phyloP scores from a whole-genome alignment of 2,329 filamentous ascomycete species.

The Cercospora canescens region DNA sequence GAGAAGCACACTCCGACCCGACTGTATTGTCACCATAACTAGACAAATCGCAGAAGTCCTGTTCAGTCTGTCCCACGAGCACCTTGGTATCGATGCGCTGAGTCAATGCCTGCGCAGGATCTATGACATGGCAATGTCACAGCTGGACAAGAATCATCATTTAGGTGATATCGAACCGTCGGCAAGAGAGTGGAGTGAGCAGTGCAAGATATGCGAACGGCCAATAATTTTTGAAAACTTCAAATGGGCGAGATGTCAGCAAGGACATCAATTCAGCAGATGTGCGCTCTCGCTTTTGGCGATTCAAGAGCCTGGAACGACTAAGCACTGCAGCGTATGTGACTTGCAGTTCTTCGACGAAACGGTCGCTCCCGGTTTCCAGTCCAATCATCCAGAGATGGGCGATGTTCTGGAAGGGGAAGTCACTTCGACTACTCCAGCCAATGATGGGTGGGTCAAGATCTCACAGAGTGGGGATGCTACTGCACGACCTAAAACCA shows the following conservation, averaged over 20 bases:
- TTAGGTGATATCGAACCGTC: constrained; percentile 8
- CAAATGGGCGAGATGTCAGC: constrained; percentile 48
- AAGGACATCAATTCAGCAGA: constrained; percentile 55
- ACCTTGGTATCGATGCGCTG: constrained; percentile 5
- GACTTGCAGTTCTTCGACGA: constrained; percentile 51
- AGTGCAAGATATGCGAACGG: constrained; percentile 54
- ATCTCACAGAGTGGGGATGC: constrained; percentile 15
- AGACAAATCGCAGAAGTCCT: constrained; percentile 1
- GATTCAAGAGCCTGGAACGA: constrained; percentile 55
- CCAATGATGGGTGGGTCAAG: constrained; percentile 21
- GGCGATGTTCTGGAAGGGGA: constrained; percentile 10
- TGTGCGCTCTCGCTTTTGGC: constrained; percentile 57
- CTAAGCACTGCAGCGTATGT: constrained; percentile 57
- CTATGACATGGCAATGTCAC: constrained; percentile 14
- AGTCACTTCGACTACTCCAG: constrained; percentile 8
- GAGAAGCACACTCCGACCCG: not conserved
- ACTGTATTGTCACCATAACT: not conserved
- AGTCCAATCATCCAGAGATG: constrained; percentile 13
- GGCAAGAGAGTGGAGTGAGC: constrained; percentile 40
- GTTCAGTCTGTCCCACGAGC: not conserved
- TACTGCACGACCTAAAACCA: constrained; percentile 21
- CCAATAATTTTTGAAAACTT: constrained; percentile 51
- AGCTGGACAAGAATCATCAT: constrained; percentile 6
- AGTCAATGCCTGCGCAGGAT: constrained; percentile 10
- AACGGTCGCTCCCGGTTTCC: constrained; percentile 29